Conservation (phyloP, 2,329 filamentous ascomycete genomes). For the Ceratocystis cubensis region DNA sequence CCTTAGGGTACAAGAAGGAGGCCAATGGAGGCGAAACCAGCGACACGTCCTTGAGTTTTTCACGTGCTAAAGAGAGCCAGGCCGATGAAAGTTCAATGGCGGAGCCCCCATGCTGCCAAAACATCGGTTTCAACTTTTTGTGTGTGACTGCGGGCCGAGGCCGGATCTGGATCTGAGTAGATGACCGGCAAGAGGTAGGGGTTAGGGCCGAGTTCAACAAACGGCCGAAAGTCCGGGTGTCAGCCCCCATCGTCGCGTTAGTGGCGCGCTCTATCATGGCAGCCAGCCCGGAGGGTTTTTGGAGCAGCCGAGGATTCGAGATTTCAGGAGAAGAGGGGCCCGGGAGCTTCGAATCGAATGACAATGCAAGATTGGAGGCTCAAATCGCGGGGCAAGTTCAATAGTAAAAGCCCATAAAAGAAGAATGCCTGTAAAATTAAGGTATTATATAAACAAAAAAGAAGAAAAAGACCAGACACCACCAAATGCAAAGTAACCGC, state of each 20-base stretch:
- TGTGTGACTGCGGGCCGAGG: slow-evolving; percentile 9
- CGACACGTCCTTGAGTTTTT: neutral
- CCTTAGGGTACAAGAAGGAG: slow-evolving; percentile 12
- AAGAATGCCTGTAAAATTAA: neutral
- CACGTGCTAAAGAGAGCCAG: slow-evolving; percentile 16
- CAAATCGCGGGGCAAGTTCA: neutral
- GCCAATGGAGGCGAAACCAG: neutral
- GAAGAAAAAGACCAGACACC: neutral
- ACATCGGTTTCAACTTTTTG: slow-evolving; percentile 16
- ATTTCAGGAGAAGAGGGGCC: neutral
- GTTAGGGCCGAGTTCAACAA: slow-evolving; percentile 17
- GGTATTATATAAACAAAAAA: neutral
- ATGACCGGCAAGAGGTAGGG: slow-evolving; percentile 8
- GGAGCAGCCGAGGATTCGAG: neutral
- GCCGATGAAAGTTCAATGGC: slow-evolving; percentile 18
- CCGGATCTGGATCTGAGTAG: slow-evolving; percentile 1
- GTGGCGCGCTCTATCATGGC: slow-evolving; percentile 21
- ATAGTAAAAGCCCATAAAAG: neutral
- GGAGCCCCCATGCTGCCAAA: slow-evolving; percentile 20
- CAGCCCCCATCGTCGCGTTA: slow-evolving; percentile 10
- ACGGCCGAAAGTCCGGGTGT: slow-evolving; percentile 14
- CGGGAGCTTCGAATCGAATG: neutral
- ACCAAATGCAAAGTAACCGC: neutral
- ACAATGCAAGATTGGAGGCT: neutral
- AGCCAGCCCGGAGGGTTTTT: neutral